Percentiles rank a stretch among this genome's conserved stretches.
phyloP scores from a whole-genome alignment of 495 filamentous ascomycete genomes.

The Penicillium lividum region DNA sequence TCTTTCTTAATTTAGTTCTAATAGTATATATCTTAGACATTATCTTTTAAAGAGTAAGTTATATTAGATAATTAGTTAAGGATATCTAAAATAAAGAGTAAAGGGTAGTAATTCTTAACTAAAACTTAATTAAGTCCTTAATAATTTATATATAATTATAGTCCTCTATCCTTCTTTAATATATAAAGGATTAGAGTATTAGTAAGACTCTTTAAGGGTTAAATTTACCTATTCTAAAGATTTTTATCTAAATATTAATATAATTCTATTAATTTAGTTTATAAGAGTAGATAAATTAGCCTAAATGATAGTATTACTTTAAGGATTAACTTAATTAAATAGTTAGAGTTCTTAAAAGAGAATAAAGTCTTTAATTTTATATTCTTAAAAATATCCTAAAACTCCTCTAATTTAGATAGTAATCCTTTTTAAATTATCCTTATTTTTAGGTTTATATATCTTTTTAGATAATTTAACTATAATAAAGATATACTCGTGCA shows the following conservation, averaged over 20 bases:
- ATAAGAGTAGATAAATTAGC: background rate
- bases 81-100: background rate
- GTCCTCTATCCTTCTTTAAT: background rate
- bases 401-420: background rate
- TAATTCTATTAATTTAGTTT: background rate
- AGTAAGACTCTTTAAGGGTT: background rate
- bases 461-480: background rate
- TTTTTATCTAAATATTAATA: background rate
- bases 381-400: background rate
- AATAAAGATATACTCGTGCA: too few relatives aligned
- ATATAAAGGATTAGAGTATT: background rate
- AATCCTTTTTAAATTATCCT: background rate
- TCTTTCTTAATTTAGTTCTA: background rate
- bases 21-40: background rate
- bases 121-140: too few relatives aligned
- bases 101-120: too few relatives aligned
- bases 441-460: background rate
- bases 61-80: background rate
- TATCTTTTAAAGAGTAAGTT: too few relatives aligned
- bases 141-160: too few relatives aligned
- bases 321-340: background rate
- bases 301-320: background rate
- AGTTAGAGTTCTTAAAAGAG: background rate
- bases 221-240: background rate
- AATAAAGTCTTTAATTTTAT: background rate